These are phyloP conservation scores for Cytospora schulzeri DNA, from an alignment of 2,329 filamentous ascomycete species.

Conservation along the genomic window DNA sequence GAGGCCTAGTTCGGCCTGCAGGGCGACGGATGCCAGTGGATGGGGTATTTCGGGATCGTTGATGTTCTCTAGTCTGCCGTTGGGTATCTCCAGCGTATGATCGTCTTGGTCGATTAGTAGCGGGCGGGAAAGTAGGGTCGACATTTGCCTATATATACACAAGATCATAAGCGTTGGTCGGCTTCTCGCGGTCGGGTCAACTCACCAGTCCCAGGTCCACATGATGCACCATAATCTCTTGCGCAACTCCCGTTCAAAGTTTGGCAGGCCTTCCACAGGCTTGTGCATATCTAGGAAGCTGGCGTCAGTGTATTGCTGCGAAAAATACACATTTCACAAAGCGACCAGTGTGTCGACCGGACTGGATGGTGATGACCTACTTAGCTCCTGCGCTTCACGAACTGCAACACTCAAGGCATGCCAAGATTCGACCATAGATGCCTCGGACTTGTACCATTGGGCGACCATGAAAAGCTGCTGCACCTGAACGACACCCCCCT, in stretches of 20 bases:
- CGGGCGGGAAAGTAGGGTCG: slow-evolving; percentile 24
- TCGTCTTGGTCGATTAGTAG: slow-evolving; percentile 27
- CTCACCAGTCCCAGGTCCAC: slow-evolving; percentile 28
- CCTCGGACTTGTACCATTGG: slow-evolving; percentile 50
- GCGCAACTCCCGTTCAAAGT: slow-evolving; percentile 27
- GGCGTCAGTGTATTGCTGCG: not conserved
- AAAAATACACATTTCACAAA: not conserved
- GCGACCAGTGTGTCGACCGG: too few relatives aligned
- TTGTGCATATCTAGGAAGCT: slow-evolving; percentile 22
- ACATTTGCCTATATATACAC: slow-evolving; percentile 26
- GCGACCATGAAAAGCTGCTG: slow-evolving; percentile 52
- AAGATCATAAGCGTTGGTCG: not conserved
- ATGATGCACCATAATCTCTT: slow-evolving; percentile 27
- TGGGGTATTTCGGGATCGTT: slow-evolving; percentile 14
- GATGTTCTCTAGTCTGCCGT: slow-evolving; percentile 25
- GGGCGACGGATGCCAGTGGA: slow-evolving; percentile 21
- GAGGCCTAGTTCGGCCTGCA: slow-evolving; percentile 26
- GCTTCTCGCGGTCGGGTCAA: not conserved
- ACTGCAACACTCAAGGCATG: slow-evolving; percentile 47
- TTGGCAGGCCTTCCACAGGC: slow-evolving; percentile 11
- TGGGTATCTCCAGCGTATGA: slow-evolving; percentile 21
- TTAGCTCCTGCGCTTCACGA: slow-evolving; percentile 51
- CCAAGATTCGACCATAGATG: slow-evolving; percentile 51
- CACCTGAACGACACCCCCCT: slow-evolving; percentile 47
- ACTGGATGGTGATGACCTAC: slow-evolving; percentile 31